Base-by-base conservation (phyloP, 2,329 filamentous ascomycete genomes). In the Hypoxylon rubiginosum region DNA sequence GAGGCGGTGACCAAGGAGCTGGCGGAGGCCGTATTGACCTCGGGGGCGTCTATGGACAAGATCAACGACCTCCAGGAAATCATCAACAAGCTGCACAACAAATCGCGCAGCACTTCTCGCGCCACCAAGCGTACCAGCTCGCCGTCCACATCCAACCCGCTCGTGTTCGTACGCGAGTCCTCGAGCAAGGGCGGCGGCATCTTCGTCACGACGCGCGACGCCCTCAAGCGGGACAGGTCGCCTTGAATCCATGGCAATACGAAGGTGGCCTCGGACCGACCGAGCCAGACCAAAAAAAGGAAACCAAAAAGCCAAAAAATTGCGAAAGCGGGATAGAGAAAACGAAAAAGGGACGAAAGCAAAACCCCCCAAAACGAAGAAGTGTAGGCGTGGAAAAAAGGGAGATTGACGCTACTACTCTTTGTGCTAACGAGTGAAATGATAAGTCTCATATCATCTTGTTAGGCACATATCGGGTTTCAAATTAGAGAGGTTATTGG, bases 141-240 rank as follows among this genome's bases (percentile, higher is more conserved):
- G 34, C 73, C 74, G 34, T 72, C 74, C 6, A 71, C 74, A 2
- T 76, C 74, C 0, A 67, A 46, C 41, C 67, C 69, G 15, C 51
- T 76, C 36, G 51, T 76, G n/a, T 73, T 75, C 65, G 72, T 76
- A 13, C 71, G 74, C 24, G 71, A 58, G 58, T 51, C 72, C 36
- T 62, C 72, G 17, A 72, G 67, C 21, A 74, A 74, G 49, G 62
- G 67, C 41, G 62, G 71, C 26, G 62, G 55, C 24, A 58, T 72
- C 26, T 75, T 63, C 62, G 64, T 77, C 61, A 74, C 74, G n/a
- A 76, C 74, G 17, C 71, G 73, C 36, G 73, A 75, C 1, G 67
- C 69, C 6, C 71, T 77, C 21, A 66, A 64, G 41, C 67, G 73
- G 32, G 72, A 68, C 49, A 63, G 62, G 51, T 68, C 64, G 28